phyloP scores from a whole-genome alignment of 1,284 basidiomycete species.

The Fomitopsis pinicola region DNA sequence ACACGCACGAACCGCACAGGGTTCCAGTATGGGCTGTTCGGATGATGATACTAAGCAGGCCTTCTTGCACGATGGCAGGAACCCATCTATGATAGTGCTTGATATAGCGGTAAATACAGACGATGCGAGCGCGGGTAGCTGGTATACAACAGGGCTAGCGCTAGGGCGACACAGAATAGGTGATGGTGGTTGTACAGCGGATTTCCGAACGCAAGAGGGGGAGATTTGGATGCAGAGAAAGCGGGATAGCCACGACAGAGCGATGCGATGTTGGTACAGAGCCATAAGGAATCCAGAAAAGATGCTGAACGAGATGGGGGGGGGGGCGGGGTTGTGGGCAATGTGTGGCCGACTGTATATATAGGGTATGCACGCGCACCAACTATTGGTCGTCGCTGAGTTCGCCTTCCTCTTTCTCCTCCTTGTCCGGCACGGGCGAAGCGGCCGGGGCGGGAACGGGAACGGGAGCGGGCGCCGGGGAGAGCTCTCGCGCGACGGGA shows the following conservation, averaged over 20 bases:
- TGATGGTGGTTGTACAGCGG: not conserved
- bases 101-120: not conserved
- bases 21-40: too few species aligned
- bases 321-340: not conserved
- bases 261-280: slow-evolving; percentile 1
- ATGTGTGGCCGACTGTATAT: not conserved
- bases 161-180: not conserved
- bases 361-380: not conserved
- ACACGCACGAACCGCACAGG: too few species aligned
- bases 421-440: slow-evolving; percentile 2
- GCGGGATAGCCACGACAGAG: not conserved
- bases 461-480: not conserved
- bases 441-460: not conserved
- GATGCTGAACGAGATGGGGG: not conserved
- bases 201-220: not conserved
- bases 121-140: not conserved
- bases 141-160: not conserved
- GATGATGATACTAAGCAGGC: too few species aligned
- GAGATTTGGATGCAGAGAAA: not conserved
- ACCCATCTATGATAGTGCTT: too few species aligned
- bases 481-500: not conserved
- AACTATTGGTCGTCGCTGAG: slow-evolving; percentile 7
- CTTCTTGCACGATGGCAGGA: too few species aligned
- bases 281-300: not conserved
- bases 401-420: slow-evolving; percentile 11